Evolutionary conservation across 1,284 basidiomycete species (phyloP), one percentile per base, ranked within the genome.

Genomic region (Microbotryomycetes sp.): DNA sequence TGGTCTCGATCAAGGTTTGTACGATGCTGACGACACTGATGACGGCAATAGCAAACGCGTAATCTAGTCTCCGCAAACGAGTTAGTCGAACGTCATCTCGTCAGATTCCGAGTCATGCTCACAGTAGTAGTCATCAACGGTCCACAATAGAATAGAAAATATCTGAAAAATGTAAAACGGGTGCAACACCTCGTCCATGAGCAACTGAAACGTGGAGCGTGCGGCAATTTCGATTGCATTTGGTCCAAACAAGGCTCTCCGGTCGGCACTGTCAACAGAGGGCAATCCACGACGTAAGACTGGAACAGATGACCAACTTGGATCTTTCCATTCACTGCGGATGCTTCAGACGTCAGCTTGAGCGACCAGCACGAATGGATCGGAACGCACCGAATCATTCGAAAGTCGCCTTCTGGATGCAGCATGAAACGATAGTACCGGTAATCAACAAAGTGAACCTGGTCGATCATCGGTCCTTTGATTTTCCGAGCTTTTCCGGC

Each of bases 121-220:
- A 70, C 70, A 72, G 58, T 71, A 72, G 65, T 79, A 79, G 70
- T 97, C 83, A 72, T 99, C 96, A 59, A 97, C 71, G 3, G 87
- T 88, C 96, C 96, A 98, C 12, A 99, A 79, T 26, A 90, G 78
- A 70, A 98, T 89, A 65, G 92, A 96, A 53, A 92, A 92, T 68
- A 98, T 87, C 81, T 99, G 96, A 76, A 99, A 99, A 60, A 98
- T 88, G 74, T 96, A 97, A 77, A 97, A 97, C 0, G 92, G 92
- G 74, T 97, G 92, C 32, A 97, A 86, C 55, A 91, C 91, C 81
- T 97, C 96, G 71, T 98, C 92, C 47, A 97, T 79, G 14, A 98
- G 80, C 2, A 99, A 81, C 26, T 84, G 81, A n/a, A 85, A 68
- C 1, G 87, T 84, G 0, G 88, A 86, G 76, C 96, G 97, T 16